Base-by-base conservation (phyloP, 208 protist genomes). In the Crithidia brevicula region DNA sequence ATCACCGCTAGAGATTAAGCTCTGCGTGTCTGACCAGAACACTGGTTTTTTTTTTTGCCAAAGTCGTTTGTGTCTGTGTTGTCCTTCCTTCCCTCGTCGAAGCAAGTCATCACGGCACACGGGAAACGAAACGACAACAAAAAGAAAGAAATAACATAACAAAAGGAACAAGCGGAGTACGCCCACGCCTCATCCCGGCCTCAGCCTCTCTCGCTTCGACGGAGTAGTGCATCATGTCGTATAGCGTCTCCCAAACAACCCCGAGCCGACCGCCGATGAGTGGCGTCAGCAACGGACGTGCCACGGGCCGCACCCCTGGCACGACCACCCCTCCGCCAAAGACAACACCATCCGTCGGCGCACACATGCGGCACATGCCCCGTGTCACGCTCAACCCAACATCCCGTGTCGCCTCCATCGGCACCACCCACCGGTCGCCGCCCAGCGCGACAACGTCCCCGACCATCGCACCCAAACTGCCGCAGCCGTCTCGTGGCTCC, bases 371-470 rank as follows among this genome's bases (percentile, higher is more conserved):
- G 10, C 70, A 52, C 16, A 58, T 65, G 31, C 38, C 70, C 3
- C 61, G 62, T 30, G 62, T 76, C 27, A 68, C 46, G 46, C 62
- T 76, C 51, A 62, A 50, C 42, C 70, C 70, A 0, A 65, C 70
- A 0, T 53, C 70, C n/a, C 70, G 70, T 22, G 38, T 70, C 20
- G 70, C 70, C 52, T 34, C 54, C 6, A 31, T 58, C 27, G 15
- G 10, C 33, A 11, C 62, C 10, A 27, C 50, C 8, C 50, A 59
- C 27, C n/a, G n/a, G n/a, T n/a, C n/a, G n/a, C n/a, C n/a, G n/a
- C n/a, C n/a, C n/a, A n/a, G n/a, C n/a, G n/a, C n/a, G n/a, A 51
- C 18, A 18, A 18, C 18, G n/a, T 27, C n/a, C 36, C 15, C 23
- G 15, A 16, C 36, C 10, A 40, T n/a, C n/a, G n/a, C n/a, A n/a